A percentile compares a stretch with the other conserved stretches of the same genome.
phyloP scores from a whole-genome alignment of 2,329 filamentous ascomycete species.

The Fragosphaeria purpurea region DNA sequence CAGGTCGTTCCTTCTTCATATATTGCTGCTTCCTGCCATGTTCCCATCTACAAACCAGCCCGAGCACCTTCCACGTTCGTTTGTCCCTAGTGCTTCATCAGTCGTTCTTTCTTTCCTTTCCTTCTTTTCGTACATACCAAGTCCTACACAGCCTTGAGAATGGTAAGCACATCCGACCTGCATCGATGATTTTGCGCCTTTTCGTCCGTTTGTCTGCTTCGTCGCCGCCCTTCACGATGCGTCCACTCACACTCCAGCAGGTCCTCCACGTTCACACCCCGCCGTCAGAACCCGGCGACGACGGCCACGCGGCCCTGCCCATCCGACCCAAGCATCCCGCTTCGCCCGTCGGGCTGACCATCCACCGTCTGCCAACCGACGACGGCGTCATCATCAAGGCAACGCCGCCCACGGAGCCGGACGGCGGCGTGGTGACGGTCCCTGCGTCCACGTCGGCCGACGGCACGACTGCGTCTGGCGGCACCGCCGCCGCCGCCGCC shows the following conservation, averaged over 20 bases:
- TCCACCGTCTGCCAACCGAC: constrained; percentile 26
- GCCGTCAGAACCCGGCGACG: too few species aligned
- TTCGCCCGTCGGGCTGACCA: background rate
- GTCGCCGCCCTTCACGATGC: too few species aligned
- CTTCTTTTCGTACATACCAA: background rate
- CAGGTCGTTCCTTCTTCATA: background rate
- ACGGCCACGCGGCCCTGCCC: background rate
- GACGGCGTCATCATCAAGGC: constrained; percentile 37
- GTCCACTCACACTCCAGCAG: too few species aligned
- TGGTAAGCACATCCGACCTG: too few species aligned
- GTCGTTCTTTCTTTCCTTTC: background rate
- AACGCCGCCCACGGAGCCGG: constrained; percentile 30
- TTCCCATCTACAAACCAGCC: too few species aligned
- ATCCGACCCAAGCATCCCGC: background rate
- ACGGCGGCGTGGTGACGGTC: background rate
- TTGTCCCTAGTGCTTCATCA: background rate
- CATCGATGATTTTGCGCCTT: too few species aligned
- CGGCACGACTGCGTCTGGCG: background rate
- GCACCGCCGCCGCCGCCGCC: background rate
- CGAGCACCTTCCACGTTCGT: background rate
- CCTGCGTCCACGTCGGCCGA: background rate
- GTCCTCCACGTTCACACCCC: too few species aligned
- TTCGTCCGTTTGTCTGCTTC: too few species aligned
- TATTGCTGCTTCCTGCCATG: too few species aligned
- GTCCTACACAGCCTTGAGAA: too few species aligned